These are phyloP conservation scores for Patellifolia procumbens DNA, from an alignment of 179 eudicot species.

Conservation along the genomic window DNA sequence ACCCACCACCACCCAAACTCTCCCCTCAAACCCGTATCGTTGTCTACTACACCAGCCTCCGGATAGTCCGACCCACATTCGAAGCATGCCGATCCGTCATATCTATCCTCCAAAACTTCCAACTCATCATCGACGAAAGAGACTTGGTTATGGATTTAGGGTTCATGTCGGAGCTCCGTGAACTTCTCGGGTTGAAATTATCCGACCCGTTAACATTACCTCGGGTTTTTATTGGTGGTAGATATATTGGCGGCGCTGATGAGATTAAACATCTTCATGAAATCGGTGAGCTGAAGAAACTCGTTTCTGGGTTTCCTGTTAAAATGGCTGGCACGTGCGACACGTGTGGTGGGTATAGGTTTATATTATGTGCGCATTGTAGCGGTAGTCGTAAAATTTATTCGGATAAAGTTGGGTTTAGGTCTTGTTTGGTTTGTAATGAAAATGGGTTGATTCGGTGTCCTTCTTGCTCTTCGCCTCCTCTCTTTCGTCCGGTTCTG, in stretches of 20 bases:
- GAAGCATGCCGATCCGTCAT: conserved; percentile 64
- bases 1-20: conserved; percentile 20
- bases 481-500: conserved; percentile 18
- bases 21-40: conserved; percentile 48
- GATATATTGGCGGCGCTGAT: conserved; percentile 80
- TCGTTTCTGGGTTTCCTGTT: conserved; percentile 45
- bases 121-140: conserved; percentile 68
- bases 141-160: conserved; percentile 63
- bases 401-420: conserved; percentile 56
- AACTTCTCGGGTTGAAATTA: conserved; percentile 31
- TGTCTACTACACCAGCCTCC: conserved; percentile 74
- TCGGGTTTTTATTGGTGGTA: conserved; percentile 65
- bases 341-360: conserved; percentile 66
- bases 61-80: conserved; percentile 69
- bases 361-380: conserved; percentile 65
- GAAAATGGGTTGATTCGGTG: conserved; percentile 83
- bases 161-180: conserved; percentile 59
- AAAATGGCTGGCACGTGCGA: conserved; percentile 48
- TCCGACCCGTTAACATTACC: conserved; percentile 41
- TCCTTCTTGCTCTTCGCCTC: conserved; percentile 44
- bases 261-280: conserved; percentile 66
- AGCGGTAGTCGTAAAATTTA: conserved; percentile 71
- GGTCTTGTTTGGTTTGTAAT: conserved; percentile 60
- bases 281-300: conserved; percentile 67
- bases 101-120: conserved; percentile 56